Evolutionary conservation across 139 green algal genomes (phyloP), one percentile per base, ranked within the genome.

Genomic region (Chara braunii): DNA sequence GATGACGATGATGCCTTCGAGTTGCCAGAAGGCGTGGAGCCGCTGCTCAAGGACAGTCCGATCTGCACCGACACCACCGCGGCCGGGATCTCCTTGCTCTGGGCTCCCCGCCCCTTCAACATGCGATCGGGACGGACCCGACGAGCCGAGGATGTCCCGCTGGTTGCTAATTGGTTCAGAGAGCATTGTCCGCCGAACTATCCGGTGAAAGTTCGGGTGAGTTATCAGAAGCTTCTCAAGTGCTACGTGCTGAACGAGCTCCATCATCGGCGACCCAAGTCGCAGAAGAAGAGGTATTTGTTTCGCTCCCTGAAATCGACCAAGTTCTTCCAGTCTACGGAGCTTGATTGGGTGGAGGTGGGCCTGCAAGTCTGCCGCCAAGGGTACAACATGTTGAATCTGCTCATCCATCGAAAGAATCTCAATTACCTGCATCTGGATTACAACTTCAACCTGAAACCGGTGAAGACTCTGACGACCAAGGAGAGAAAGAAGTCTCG

Each of bases 381-480:
- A 84, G 94, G 94, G 37, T 97, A 98, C 88, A 99, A 99, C 85
- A 99, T 99, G 94, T 86, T 99, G 54, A 98, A 98, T 84, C 81
- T 99, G 77, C 89, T 99, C n/a, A 99, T 99, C 72, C 93, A 99
- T 81, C 86, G 94, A 70, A 99, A 99, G 87, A 94, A 95, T 80
- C 60, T 77, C 28, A 95, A 97, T 81, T 99, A 98, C 84, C 85
- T 99, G 37, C 94, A 99, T 75, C 80, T 99, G 63, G 94, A 99
- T 80, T 99, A 99, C 88, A 99, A 99, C 85, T 99, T 99, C 86
- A 99, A 99, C 83, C 78, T 99, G 44, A 99, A 99, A 86, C 94
- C 94, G 0, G 88, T 98, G 57, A 99, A 99, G 86, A 99, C 94
- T 63, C 87, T 99, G 30, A 99, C 94, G 45, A 99, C 94, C 63